These are phyloP conservation scores for Lepidium africanum DNA, from an alignment of 345 rosid genomes.

Conservation along the genomic window DNA sequence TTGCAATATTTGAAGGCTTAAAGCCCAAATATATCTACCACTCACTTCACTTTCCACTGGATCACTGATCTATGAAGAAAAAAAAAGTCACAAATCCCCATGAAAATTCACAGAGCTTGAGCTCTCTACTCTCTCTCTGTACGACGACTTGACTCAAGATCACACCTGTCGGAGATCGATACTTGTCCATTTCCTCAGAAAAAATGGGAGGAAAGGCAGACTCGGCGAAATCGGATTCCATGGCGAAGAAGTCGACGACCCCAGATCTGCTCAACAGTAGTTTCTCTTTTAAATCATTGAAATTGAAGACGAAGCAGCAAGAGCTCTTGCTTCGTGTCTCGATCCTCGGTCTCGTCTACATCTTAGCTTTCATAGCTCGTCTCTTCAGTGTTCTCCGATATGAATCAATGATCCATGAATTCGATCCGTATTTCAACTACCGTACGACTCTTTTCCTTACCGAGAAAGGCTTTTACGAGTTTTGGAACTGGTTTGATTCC, in stretches of 20 bases:
- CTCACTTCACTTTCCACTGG: not conserved
- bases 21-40: not conserved
- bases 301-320: conserved; percentile 84
- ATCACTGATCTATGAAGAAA: not conserved
- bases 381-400: conserved; percentile 90
- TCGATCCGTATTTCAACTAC: conserved; percentile 95
- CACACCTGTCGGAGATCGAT: not conserved
- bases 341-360: conserved; percentile 75
- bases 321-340: conserved; percentile 85
- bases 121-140: not conserved
- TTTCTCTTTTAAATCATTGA: conserved; percentile 41
- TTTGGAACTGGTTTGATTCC: conserved; percentile 99
- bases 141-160: conserved; percentile 16
- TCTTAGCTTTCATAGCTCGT: conserved; percentile 80
- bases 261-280: conserved; percentile 41
- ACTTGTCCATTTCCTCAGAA: not conserved
- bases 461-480: conserved; percentile 83
- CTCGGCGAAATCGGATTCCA: conserved; percentile 9
- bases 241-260: conserved; percentile 3
- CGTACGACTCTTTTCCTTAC: conserved; percentile 81
- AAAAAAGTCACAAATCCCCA: not conserved
- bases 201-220: conserved; percentile 11
- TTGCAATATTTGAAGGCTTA: not conserved
- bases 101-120: not conserved
- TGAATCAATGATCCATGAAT: conserved; percentile 98